These are phyloP conservation scores for Linderniella brevidens DNA, from an alignment of 257 asterid genomes.

Conservation along the genomic window DNA sequence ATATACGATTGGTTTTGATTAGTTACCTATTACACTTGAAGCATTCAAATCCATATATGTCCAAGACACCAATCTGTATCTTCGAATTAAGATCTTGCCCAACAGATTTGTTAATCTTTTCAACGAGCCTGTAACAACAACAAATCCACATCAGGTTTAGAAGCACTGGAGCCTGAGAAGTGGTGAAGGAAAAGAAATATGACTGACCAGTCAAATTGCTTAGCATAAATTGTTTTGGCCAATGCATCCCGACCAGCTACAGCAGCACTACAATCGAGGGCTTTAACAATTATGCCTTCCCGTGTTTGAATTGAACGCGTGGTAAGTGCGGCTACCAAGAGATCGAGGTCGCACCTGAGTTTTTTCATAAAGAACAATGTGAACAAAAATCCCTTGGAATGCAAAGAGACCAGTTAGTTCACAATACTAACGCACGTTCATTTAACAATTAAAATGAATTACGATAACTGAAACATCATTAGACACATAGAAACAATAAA, in stretches of 20 bases:
- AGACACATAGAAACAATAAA: too few relatives aligned
- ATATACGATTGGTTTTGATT: conserved; percentile 1
- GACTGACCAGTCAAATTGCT: conserved; percentile 83
- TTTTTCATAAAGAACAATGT: neutral
- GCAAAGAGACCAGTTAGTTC: too few relatives aligned
- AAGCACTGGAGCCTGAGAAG: conserved; percentile 8
- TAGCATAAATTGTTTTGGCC: conserved; percentile 92
- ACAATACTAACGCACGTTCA: too few relatives aligned
- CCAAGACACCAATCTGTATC: conserved; percentile 88
- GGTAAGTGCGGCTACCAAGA: conserved; percentile 71
- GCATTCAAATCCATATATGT: conserved; percentile 97
- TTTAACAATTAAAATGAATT: too few relatives aligned
- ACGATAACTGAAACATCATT: too few relatives aligned
- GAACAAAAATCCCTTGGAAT: too few relatives aligned
- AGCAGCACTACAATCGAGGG: conserved; percentile 87
- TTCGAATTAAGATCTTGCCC: conserved; percentile 89
- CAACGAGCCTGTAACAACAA: conserved; percentile 84
- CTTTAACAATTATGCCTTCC: conserved; percentile 79
- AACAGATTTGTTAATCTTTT: conserved; percentile 82
- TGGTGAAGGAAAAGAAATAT: conserved; percentile 9
- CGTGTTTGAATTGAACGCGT: conserved; percentile 86
- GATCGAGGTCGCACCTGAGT: conserved; percentile 72
- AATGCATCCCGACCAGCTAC: conserved; percentile 92
- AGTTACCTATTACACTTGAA: conserved; percentile 73
- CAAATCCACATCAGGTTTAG: conserved; percentile 8